These are phyloP conservation scores for Backusella luteola DNA, from an alignment of 192 early-diverging fungal genomes.

Conservation along the genomic window DNA sequence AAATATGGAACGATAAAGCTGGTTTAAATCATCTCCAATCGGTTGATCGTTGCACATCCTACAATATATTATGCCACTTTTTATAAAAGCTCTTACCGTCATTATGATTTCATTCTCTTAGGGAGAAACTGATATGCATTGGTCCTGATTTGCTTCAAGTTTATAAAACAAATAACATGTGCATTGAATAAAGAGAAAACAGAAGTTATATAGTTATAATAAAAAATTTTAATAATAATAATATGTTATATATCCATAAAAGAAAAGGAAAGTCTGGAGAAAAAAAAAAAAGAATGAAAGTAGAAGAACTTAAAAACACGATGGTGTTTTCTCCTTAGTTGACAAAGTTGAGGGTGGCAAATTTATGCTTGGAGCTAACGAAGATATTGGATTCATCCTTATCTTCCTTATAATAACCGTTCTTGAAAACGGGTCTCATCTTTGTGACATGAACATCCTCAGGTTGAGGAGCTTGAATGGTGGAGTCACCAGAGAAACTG, in stretches of 20 bases:
- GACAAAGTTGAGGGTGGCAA: slow-evolving; percentile 16
- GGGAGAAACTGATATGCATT: too few relatives aligned
- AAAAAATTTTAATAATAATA: not conserved
- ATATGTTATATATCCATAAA: too few relatives aligned
- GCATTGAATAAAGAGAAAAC: not conserved
- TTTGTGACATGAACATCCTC: slow-evolving; percentile 32
- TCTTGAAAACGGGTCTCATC: slow-evolving; percentile 22
- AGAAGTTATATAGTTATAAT: not conserved
- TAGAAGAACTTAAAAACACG: not conserved
- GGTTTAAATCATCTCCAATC: too few relatives aligned
- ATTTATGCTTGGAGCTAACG: slow-evolving; percentile 17
- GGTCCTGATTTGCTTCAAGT: too few relatives aligned
- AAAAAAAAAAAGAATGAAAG: not conserved
- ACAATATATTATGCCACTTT: too few relatives aligned
- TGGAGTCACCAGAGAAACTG: not conserved
- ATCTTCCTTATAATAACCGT: slow-evolving; percentile 28
- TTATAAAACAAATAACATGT: too few relatives aligned
- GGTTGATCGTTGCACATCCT: too few relatives aligned
- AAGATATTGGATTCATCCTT: slow-evolving; percentile 7
- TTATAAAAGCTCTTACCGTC: too few relatives aligned
- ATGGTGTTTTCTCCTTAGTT: not conserved
- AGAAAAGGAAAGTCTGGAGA: not conserved
- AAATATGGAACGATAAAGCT: too few relatives aligned
- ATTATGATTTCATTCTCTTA: too few relatives aligned
- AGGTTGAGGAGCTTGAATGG: slow-evolving; percentile 22